Conservation (phyloP, 2,329 filamentous ascomycete species). For the Endocalyx cinctus region DNA sequence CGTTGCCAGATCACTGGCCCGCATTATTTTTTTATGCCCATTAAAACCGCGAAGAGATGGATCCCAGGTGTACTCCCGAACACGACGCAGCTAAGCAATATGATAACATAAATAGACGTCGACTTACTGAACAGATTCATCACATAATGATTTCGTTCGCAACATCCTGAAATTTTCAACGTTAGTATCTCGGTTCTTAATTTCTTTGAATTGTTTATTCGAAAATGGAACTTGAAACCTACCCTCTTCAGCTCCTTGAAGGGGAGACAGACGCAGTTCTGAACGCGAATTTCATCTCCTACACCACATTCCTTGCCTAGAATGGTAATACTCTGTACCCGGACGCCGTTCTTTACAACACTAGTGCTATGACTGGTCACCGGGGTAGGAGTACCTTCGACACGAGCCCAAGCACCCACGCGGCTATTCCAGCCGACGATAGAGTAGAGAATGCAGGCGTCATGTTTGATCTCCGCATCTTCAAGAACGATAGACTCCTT, state of each 20-base stretch:
- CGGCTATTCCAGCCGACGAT: constrained; percentile 97
- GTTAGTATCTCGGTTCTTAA: constrained; percentile 21
- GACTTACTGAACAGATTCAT: constrained; percentile 17
- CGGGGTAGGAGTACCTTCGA: constrained; percentile 89
- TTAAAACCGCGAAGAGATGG: no score
- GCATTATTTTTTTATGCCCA: no score
- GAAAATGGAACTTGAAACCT: constrained; percentile 41
- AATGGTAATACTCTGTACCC: constrained; percentile 98
- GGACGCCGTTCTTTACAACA: constrained; percentile 95
- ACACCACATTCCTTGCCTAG: constrained; percentile 94
- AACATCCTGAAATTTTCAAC: constrained; percentile 60
- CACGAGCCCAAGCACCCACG: constrained; percentile 95
- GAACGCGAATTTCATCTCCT: constrained; percentile 88
- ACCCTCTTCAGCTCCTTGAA: constrained; percentile 98
- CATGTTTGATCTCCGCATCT: constrained; percentile 92
- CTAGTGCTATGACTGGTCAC: constrained; percentile 86
- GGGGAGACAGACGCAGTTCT: constrained; percentile 96
- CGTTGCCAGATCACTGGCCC: no score
- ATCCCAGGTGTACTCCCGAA: no score
- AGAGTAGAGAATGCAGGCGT: constrained; percentile 89
- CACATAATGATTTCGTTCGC: constrained; percentile 91
- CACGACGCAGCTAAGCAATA: no score
- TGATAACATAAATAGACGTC: not conserved
- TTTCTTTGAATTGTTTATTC: not conserved
- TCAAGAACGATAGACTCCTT: constrained; percentile 97